Base-by-base conservation (phyloP, 2,329 filamentous ascomycete species). In the Harringtonia lauricola region DNA sequence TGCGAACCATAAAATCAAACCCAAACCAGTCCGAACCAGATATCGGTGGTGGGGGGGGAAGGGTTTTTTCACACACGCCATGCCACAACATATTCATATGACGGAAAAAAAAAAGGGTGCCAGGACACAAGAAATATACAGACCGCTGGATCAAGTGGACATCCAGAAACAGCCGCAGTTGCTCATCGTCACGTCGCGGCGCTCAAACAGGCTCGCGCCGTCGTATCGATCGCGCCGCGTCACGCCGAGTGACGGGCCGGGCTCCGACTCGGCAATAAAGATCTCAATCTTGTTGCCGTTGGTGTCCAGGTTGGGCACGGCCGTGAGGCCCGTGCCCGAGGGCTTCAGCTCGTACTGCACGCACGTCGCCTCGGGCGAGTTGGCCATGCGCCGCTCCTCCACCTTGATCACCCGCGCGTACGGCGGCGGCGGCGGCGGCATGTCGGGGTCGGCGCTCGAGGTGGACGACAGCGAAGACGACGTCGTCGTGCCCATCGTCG, bases 381-480 rank as follows among this genome's bases (percentile, higher is more conserved):
- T 52, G 9, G 57, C 46, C 17, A 67, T 56, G 15, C 74, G 72
- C 14, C 71, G 67, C 55, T 79, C 75, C 41, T 72, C 61, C 35
- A 79, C 59, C 53, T 77, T 77, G 46, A 78, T 59, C 9, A 72
- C 65, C 21, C 65, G 65, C 2, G 74, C 72, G 45, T 75, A 78
- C 0, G 60, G 73, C 45, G 75, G 78, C 0, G 60, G 52, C 0
- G 63, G 58, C 1, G 57, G 54, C n/a, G 21, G 19, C 13, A 22
- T 29, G 2, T 21, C 8, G 13, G 36, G 3, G 4, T 13, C 7
- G 12, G 29, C 36, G n/a, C n/a, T n/a, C n/a, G n/a, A n/a, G n/a
- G n/a, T n/a, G n/a, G n/a, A n/a, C n/a, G n/a, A n/a, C n/a, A n/a
- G n/a, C n/a, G n/a, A n/a, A 7, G 41, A 34, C 14, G 28, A 24